Evolutionary conservation across 2,329 filamentous ascomycete genomes (phyloP).

Genomic region (Drechslera avenae): DNA sequence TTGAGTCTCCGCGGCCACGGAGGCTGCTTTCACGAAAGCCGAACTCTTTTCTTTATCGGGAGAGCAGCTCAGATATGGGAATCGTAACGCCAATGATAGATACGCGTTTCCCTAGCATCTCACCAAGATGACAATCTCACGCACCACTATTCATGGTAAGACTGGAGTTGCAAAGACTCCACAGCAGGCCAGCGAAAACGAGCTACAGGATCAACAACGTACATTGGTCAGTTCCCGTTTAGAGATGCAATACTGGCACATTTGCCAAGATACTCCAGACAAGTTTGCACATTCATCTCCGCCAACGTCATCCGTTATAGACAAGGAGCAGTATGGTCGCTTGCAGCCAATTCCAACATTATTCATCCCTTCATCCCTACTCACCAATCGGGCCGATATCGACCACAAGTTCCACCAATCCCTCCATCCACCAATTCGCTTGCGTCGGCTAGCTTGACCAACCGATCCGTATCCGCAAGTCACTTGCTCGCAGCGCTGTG

Average conservation of each 20-base stretch:
- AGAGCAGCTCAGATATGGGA: no score
- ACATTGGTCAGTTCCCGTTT: not conserved
- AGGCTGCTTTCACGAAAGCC: not conserved
- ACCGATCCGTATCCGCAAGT: not conserved
- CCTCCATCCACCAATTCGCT: not conserved
- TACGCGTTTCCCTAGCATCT: no score
- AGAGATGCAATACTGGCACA: not conserved
- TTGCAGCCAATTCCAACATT: not conserved
- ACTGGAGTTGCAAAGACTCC: no score
- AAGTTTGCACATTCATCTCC: not conserved
- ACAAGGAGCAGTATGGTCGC: not conserved
- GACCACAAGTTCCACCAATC: constrained; percentile 15
- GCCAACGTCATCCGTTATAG: not conserved
- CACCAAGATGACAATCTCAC: no score
- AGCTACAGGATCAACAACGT: not conserved
- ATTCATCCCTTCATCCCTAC: not conserved
- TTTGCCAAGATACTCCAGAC: not conserved
- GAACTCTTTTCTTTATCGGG: not conserved
- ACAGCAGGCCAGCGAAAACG: no score
- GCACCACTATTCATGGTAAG: no score
- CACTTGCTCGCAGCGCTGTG: constrained; percentile 12
- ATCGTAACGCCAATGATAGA: no score
- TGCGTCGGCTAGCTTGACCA: not conserved
- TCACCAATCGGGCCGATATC: constrained; percentile 5
- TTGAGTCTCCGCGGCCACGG: constrained; percentile 1